phyloP scores from a whole-genome alignment of 768 basidiomycete genomes.

The Erythrobasidium yunnanense region DNA sequence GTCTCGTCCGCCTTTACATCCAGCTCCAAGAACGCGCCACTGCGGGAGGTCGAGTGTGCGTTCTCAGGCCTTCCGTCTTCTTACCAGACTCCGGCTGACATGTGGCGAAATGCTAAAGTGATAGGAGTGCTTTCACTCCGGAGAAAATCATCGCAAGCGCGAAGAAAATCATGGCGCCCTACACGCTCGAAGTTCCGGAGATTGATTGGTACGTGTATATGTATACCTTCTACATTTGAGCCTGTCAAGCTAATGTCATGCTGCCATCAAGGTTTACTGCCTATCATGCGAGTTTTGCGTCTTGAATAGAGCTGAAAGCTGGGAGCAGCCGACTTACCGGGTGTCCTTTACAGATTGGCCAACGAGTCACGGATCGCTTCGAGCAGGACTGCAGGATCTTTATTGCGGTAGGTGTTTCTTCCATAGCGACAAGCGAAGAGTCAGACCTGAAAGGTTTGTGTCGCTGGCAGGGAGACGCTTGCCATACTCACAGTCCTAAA shows the following conservation, averaged over 20 bases:
- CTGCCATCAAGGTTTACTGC: neutral
- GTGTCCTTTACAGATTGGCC: conserved; percentile 58
- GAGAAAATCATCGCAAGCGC: conserved; percentile 15
- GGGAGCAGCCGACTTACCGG: conserved; percentile 61
- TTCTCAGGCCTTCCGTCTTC: conserved; percentile 47
- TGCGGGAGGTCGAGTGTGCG: conserved; percentile 23
- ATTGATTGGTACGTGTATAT: conserved; percentile 33
- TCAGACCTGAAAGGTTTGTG: neutral
- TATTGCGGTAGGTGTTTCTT: conserved; percentile 64
- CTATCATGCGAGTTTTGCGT: conserved; percentile 11
- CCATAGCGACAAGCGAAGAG: conserved; percentile 49
- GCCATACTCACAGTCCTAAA: conserved; percentile 36
- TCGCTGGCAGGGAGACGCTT: conserved; percentile 29
- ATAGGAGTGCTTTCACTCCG: conserved; percentile 47
- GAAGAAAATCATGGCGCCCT: conserved; percentile 23
- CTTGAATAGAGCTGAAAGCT: conserved; percentile 45
- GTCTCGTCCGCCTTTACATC: conserved; percentile 57
- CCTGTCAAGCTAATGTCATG: neutral
- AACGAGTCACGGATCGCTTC: conserved; percentile 59
- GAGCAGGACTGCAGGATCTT: conserved; percentile 57
- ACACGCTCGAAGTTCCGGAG: conserved; percentile 30
- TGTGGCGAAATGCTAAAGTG: conserved; percentile 50
- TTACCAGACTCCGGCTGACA: conserved; percentile 51
- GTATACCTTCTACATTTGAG: neutral
- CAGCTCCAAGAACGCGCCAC: conserved; percentile 51